phyloP scores from a whole-genome alignment of 108 stramenopile genomes.

The Cylindrotheca fusiformis region DNA sequence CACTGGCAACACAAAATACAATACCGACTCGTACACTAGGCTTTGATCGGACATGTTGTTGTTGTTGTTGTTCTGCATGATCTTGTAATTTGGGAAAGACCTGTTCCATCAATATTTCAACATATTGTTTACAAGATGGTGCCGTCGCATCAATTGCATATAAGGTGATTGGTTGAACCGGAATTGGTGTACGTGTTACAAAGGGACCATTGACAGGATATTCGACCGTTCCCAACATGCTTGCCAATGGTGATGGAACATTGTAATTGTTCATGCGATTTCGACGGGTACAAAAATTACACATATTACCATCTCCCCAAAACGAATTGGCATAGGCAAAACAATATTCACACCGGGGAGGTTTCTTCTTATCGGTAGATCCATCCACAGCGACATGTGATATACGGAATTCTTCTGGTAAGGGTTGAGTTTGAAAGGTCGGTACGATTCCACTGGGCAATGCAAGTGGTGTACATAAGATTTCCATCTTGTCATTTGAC shows the following conservation, averaged over 20 bases:
- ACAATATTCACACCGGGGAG: conserved; percentile 69
- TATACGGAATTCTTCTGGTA: conserved; percentile 20
- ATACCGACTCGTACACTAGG: conserved; percentile 22
- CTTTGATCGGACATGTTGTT: conserved; percentile 12
- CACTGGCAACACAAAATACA: conserved; percentile 46
- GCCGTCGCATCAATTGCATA: conserved; percentile 73
- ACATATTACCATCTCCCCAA: conserved; percentile 35
- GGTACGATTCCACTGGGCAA: conserved; percentile 12
- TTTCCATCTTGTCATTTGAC: conserved; percentile 32
- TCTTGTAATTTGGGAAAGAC: conserved; percentile 32
- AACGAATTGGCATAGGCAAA: conserved; percentile 79
- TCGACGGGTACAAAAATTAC: conserved; percentile 78
- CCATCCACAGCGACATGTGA: conserved; percentile 46
- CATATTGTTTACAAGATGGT: conserved; percentile 19
- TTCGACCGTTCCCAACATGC: conserved; percentile 57
- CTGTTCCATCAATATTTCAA: conserved; percentile 28
- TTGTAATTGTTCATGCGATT: conserved; percentile 27
- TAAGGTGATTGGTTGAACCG: conserved; percentile 40
- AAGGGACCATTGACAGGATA: conserved; percentile 71
- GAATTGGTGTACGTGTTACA: conserved; percentile 35
- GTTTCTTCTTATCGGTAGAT: conserved; percentile 26
- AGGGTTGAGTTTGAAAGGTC: background rate
- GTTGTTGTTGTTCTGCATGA: conserved; percentile 27
- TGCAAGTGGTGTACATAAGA: conserved; percentile 61
- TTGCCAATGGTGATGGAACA: conserved; percentile 14